Evolutionary conservation across 1,139 yeast species (phyloP).

Genomic region (Candida frijolesensis): DNA sequence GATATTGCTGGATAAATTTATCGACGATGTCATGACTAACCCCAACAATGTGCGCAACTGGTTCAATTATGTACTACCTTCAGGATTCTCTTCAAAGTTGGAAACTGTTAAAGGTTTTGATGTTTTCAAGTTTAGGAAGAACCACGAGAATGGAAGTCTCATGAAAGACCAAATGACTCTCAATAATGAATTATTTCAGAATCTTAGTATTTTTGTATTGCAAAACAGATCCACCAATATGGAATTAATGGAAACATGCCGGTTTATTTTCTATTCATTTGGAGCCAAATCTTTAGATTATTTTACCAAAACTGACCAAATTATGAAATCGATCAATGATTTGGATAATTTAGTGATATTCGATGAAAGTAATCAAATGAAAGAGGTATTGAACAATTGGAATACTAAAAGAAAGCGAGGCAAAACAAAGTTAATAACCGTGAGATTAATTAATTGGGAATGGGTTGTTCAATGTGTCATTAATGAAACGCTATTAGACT

Average conservation of each 20-base stretch:
- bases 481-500: slow-evolving; percentile 27
- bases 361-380: slow-evolving; percentile 21
- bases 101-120: slow-evolving; percentile 43
- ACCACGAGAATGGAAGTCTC: slow-evolving; percentile 23
- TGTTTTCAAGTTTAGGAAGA: slow-evolving; percentile 37
- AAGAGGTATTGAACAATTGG: slow-evolving; percentile 6
- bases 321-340: slow-evolving; percentile 5
- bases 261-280: slow-evolving; percentile 48
- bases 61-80: slow-evolving; percentile 64
- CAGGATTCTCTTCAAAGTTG: slow-evolving; percentile 59
- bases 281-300: slow-evolving; percentile 38
- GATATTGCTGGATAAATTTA: slow-evolving; percentile 60
- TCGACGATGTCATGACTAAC: slow-evolving; percentile 52
- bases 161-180: slow-evolving; percentile 41
- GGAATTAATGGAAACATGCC: slow-evolving; percentile 35
- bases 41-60: slow-evolving; percentile 34
- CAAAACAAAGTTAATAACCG: background rate
- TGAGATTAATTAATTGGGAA: slow-evolving; percentile 55
- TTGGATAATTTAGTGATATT: slow-evolving; percentile 22
- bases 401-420: slow-evolving; percentile 2
- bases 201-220: slow-evolving; percentile 33
- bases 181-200: slow-evolving; percentile 36
- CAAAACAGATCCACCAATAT: slow-evolving; percentile 23
- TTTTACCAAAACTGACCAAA: slow-evolving; percentile 13
- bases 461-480: slow-evolving; percentile 77